These are phyloP conservation scores for Suhomyces terraborum DNA, from an alignment of 1,139 yeast species.

Conservation along the genomic window DNA sequence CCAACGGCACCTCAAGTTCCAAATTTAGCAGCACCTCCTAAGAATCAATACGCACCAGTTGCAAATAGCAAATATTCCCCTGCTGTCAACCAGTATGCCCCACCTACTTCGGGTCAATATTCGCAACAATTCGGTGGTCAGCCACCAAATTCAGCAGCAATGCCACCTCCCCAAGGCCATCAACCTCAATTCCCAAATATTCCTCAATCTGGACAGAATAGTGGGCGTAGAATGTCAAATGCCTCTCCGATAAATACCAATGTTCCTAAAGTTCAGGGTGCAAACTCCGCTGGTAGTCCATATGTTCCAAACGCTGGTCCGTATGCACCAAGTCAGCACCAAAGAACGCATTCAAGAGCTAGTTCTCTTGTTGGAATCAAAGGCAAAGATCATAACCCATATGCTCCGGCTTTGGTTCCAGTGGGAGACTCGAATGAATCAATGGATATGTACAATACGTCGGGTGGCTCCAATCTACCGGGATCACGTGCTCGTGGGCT, in stretches of 20 bases:
- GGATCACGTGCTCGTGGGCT: slow-evolving; percentile 28
- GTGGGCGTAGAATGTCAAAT: slow-evolving; percentile 10
- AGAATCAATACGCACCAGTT: slow-evolving; percentile 11
- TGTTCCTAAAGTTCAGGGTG: slow-evolving; percentile 16
- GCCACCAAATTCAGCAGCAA: not conserved
- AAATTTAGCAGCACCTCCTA: not conserved
- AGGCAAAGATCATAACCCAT: slow-evolving; percentile 47
- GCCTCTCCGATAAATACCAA: slow-evolving; percentile 19
- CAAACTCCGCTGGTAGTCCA: slow-evolving; percentile 37
- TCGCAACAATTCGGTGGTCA: not conserved
- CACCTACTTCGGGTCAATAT: slow-evolving; percentile 3
- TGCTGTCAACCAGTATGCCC: slow-evolving; percentile 6
- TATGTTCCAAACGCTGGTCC: slow-evolving; percentile 52
- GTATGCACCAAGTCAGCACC: slow-evolving; percentile 44
- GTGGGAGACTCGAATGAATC: slow-evolving; percentile 17
- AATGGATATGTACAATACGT: slow-evolving; percentile 3
- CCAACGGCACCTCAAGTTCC: not conserved
- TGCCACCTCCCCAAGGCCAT: slow-evolving; percentile 11
- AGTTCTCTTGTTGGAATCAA: slow-evolving; percentile 42
- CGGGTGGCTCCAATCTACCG: slow-evolving; percentile 2
- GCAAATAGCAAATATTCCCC: slow-evolving; percentile 1
- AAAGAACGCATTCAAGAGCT: slow-evolving; percentile 44
- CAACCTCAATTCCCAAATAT: slow-evolving; percentile 16
- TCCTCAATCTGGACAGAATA: slow-evolving; percentile 1
- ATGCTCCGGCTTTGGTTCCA: slow-evolving; percentile 41